Base-by-base conservation (phyloP, 106 monocot genomes). In the Dendrobium chrysotoxum region DNA sequence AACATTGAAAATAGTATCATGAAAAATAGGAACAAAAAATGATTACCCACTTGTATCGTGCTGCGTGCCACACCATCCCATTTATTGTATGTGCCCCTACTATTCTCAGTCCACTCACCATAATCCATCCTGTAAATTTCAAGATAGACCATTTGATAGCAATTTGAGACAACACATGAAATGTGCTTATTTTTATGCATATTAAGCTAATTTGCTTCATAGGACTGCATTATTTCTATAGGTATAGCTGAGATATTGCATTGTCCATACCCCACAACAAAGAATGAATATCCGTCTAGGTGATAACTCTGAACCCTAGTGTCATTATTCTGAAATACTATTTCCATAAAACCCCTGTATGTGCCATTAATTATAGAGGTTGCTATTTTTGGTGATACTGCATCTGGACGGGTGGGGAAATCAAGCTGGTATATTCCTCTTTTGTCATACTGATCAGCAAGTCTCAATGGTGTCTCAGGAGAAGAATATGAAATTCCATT, bases 261-360 rank as follows among this genome's bases (percentile, higher is more conserved):
- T 5, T 45, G 2, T 11, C 0, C 84, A 66, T 91, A 93, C 93
- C 93, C 93, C 28, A 88, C 88, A 57, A 90, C 82, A 82, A 88
- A 93, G 83, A 88, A 93, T 84, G 92, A 84, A 80, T 93, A 93
- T 85, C 92, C 92, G 85, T 93, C 86, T 46, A 93, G 80, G 68
- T 93, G 92, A 75, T 93, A 93, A 11, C 75, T 88, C 80, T 93
- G 92, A 21, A 90, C 85, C 75, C 21, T 83, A 40, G 92, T 90
- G 40, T 90, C 88, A 87, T 92, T 92, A 73, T 92, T 92, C 85
- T 92, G 92, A 75, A 92, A 90, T 77, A 92, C 77, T 21, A 92
- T 90, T 74, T 93, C 92, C 86, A 93, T 86, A 80, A 93, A 93
- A 28, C 90, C 88, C 81, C 61, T 88, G 80, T 85, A 93, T 28